Evolutionary conservation across 108 stramenopile genomes (phyloP).

Genomic region (Nitzschia palea): DNA sequence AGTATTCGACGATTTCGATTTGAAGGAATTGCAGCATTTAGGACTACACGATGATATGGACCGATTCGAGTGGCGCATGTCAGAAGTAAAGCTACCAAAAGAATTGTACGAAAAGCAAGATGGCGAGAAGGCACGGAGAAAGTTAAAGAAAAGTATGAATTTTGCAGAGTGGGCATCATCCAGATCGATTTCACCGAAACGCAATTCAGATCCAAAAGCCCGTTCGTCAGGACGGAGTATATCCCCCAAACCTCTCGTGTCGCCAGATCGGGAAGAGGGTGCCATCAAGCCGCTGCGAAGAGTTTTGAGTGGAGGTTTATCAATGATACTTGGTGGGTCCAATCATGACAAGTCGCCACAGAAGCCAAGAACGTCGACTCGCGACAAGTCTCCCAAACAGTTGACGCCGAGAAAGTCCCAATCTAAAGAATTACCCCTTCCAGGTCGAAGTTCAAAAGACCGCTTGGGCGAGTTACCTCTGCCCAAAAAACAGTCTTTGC

Average conservation of each 20-base stretch:
- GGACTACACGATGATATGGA: not conserved
- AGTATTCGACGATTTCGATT: constrained; percentile 7
- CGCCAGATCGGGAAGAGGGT: not conserved
- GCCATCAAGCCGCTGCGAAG: not conserved
- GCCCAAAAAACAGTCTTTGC: not conserved
- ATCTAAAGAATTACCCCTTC: not conserved
- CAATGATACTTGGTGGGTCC: not conserved
- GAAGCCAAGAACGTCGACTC: not conserved
- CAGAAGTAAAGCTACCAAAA: not conserved
- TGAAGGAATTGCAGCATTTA: not conserved
- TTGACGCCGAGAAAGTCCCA: not conserved
- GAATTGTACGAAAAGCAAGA: not conserved
- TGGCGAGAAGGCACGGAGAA: not conserved
- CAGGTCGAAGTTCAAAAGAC: not conserved
- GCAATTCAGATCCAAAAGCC: not conserved
- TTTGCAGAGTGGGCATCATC: not conserved
- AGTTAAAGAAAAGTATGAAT: not conserved
- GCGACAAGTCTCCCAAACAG: not conserved
- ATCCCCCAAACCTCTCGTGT: not conserved
- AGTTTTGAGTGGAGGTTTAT: not conserved
- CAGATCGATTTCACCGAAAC: not conserved
- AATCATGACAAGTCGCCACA: not conserved
- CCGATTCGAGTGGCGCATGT: constrained; percentile 5
- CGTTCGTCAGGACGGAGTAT: not conserved
- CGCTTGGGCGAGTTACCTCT: too few species aligned